Base-by-base conservation (phyloP, 2,329 filamentous ascomycete genomes). In the Cytospora piceicola region DNA sequence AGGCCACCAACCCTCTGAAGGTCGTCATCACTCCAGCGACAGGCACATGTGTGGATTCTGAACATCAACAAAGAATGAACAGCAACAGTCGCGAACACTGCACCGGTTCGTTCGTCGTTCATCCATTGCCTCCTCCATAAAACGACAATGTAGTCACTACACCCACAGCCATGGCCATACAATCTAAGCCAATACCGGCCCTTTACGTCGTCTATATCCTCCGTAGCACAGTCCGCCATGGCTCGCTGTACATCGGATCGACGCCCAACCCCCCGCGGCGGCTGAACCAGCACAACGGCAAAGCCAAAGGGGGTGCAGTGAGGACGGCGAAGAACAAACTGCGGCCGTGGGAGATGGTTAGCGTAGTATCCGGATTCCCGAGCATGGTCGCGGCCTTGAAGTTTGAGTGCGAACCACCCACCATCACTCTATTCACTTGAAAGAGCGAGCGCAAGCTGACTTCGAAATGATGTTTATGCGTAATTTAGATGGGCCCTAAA, bases 151-250 rank as follows among this genome's bases (percentile, higher is more conserved):
- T 63, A 67, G 58, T 29, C 4, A 53, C 39, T 39, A 30, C n/a
- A 15, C 22, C 7, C 6, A 7, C n/a, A 52, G 73, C 60, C 69
- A 84, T 84, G 80, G 70, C 78, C 15, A 73, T 76, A 42, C 71
- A 79, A 56, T 68, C 76, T 27, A 85, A 82, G 71, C 88, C 83
- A 0, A 92, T 98, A 27, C 94, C 94, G 12, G 89, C 94, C 1
- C 90, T 97, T 70, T 98, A 98, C 75, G 93, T 92, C 71, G 96
- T 95, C 75, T 98, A 99, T 76, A 85, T 98, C 20, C 85, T 98
- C 42, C 90, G 94, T 24, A 97, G 94, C 0, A 93, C 89, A 0
- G 84, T 93, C 12, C 85, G 87, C 55, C 88, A 88, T 73, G 83
- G 85, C 32, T 87, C 85, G 2, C 83, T 94, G 32, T 99, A 99